Conservation (phyloP, 345 rosid genomes). For the Boechera retrofracta region DNA sequence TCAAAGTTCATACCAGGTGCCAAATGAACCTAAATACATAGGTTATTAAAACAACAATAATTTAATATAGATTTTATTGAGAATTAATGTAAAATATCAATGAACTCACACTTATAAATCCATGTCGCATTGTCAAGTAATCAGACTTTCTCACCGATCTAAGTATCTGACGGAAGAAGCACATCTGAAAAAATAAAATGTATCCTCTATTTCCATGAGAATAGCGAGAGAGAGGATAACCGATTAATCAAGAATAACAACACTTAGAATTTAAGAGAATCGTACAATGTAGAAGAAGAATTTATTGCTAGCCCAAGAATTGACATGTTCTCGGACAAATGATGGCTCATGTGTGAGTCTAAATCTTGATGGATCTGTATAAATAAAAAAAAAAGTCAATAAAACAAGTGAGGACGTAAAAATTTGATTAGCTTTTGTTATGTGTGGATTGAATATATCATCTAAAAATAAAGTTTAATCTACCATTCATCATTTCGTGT, state of each 20-base stretch:
- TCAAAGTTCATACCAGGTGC: slow-evolving; percentile 79
- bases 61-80: not conserved
- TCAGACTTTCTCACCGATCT: slow-evolving; percentile 74
- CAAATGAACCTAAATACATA: slow-evolving; percentile 68
- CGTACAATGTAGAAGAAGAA: slow-evolving; percentile 63
- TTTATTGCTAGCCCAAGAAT: slow-evolving; percentile 56
- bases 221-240: not conserved
- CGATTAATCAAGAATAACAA: not conserved
- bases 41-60: not conserved
- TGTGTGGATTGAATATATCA: too few species aligned
- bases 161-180: slow-evolving; percentile 78
- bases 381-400: not conserved
- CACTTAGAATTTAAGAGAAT: not conserved
- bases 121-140: slow-evolving; percentile 84
- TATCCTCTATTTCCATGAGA: not conserved
- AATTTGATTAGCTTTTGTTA: not conserved
- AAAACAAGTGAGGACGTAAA: not conserved
- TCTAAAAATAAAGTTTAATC: not conserved
- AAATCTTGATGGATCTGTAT: slow-evolving; percentile 69
- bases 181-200: slow-evolving; percentile 49
- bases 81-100: not conserved
- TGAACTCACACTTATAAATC: slow-evolving; percentile 70
- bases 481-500: slow-evolving; percentile 39
- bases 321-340: slow-evolving; percentile 68
- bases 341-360: slow-evolving; percentile 90